Percentiles rank a stretch among this genome's conserved stretches.
Conservation (phyloP, 2,329 filamentous ascomycete species). For the Cercospora brassicicola region DNA sequence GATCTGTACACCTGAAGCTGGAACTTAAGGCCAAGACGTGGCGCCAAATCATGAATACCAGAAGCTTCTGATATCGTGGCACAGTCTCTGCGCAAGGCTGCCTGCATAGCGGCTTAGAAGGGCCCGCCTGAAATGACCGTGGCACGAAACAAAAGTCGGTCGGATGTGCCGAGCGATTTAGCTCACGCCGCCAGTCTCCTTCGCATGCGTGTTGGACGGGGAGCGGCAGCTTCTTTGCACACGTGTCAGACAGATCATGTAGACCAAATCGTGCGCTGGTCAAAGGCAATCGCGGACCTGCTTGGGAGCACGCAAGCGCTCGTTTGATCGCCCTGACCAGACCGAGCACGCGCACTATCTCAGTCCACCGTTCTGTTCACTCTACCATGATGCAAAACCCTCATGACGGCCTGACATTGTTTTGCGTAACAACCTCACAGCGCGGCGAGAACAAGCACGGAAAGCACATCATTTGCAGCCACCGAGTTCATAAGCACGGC, state of each 20-base stretch:
- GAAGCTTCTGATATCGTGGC: background rate
- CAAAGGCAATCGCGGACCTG: background rate
- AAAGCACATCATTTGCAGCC: background rate
- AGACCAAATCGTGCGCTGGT: background rate
- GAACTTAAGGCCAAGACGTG: background rate
- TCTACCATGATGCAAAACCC: background rate
- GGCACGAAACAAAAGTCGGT: background rate
- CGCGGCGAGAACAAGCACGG: background rate
- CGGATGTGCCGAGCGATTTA: background rate
- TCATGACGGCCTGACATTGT: background rate
- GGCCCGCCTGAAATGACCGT: background rate
- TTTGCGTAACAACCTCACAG: background rate
- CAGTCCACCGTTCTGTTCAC: background rate
- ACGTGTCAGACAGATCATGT: background rate
- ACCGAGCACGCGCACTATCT: background rate
- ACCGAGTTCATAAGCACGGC: background rate
- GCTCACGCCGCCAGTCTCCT: background rate
- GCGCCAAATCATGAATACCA: background rate
- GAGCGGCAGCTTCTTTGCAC: background rate
- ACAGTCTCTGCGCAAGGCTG: background rate
- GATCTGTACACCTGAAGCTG: background rate
- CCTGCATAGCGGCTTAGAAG: background rate
- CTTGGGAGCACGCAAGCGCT: background rate
- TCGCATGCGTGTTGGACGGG: background rate
- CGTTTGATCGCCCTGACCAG: background rate